Conservation (phyloP, 768 basidiomycete genomes). For the Russula compacta region DNA sequence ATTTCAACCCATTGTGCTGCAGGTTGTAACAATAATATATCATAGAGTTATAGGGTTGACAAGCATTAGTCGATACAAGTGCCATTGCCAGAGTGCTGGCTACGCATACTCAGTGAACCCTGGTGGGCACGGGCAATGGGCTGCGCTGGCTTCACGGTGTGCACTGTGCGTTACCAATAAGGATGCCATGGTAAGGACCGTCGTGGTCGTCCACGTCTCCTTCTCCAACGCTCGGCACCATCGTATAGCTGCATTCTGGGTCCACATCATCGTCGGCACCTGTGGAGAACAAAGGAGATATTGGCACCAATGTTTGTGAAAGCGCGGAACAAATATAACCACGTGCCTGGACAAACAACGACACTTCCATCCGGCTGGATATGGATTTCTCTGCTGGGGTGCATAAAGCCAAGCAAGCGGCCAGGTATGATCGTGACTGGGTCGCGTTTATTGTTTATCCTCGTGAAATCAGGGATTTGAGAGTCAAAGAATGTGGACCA, state of each 20-base stretch:
- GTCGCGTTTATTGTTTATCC: conserved; percentile 17
- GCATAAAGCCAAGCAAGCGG: conserved; percentile 11
- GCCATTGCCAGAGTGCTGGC: background rate
- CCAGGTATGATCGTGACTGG: conserved; percentile 15
- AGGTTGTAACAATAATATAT: too few species aligned
- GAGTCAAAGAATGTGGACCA: conserved; percentile 15
- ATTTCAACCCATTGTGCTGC: too few species aligned
- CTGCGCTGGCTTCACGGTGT: conserved; percentile 11
- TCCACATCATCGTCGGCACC: conserved; percentile 46
- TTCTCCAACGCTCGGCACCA: conserved; percentile 40
- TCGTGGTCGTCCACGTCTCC: conserved; percentile 40
- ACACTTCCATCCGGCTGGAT: conserved; percentile 5
- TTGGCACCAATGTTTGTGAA: background rate
- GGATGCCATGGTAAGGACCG: conserved; percentile 48
- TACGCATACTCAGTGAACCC: background rate
- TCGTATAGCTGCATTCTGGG: conserved; percentile 41
- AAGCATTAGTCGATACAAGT: background rate
- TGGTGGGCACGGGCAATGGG: background rate
- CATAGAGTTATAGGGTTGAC: conserved; percentile 18
- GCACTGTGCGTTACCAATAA: conserved; percentile 39
- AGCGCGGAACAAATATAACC: background rate
- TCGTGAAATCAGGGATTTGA: conserved; percentile 14
- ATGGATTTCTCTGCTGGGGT: conserved; percentile 14
- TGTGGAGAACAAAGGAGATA: background rate
- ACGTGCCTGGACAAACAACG: conserved; percentile 7